Percentiles rank a stretch among this genome's conserved stretches.
phyloP scores from a whole-genome alignment of 805 yeast genomes.

The Candida anglica region DNA sequence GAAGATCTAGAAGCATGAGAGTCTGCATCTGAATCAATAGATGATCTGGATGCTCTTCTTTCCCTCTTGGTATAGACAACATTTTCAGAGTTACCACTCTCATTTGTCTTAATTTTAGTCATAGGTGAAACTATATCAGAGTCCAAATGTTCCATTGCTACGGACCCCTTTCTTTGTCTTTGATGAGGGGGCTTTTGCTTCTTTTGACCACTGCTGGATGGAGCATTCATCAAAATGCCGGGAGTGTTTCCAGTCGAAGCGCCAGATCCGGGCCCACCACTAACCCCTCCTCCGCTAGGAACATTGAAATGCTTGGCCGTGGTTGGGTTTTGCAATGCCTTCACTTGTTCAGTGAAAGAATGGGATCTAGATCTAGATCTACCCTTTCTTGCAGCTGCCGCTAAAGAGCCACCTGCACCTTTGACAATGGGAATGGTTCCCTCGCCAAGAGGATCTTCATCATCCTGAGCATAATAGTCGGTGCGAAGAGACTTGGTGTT shows the following conservation, averaged over 20 bases:
- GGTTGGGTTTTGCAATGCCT: slow-evolving; percentile 27
- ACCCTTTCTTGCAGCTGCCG: slow-evolving; percentile 15
- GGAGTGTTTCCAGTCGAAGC: slow-evolving; percentile 15
- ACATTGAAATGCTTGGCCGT: background rate
- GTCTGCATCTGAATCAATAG: slow-evolving; percentile 60
- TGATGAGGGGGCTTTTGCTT: slow-evolving; percentile 8
- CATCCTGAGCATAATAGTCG: slow-evolving; percentile 15
- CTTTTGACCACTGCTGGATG: slow-evolving; percentile 1
- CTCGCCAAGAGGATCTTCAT: slow-evolving; percentile 10
- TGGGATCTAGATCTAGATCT: slow-evolving; percentile 16
- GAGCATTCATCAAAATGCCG: slow-evolving; percentile 21
- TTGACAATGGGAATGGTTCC: slow-evolving; percentile 11
- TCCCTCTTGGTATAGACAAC: slow-evolving; percentile 17
- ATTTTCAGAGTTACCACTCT: slow-evolving; percentile 14
- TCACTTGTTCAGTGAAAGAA: slow-evolving; percentile 22
- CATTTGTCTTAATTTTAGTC: slow-evolving; percentile 20
- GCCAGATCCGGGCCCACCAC: slow-evolving; percentile 1
- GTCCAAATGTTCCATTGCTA: slow-evolving; percentile 14
- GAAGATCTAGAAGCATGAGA: slow-evolving; percentile 74
- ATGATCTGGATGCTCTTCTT: slow-evolving; percentile 30
- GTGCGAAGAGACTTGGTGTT: slow-evolving; percentile 10
- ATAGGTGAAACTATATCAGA: slow-evolving; percentile 25
- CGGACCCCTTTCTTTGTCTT: background rate
- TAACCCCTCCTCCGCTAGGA: background rate
- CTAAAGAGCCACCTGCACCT: slow-evolving; percentile 13